These are phyloP conservation scores for Mycena pura DNA, from an alignment of 768 basidiomycete genomes.

Conservation along the genomic window DNA sequence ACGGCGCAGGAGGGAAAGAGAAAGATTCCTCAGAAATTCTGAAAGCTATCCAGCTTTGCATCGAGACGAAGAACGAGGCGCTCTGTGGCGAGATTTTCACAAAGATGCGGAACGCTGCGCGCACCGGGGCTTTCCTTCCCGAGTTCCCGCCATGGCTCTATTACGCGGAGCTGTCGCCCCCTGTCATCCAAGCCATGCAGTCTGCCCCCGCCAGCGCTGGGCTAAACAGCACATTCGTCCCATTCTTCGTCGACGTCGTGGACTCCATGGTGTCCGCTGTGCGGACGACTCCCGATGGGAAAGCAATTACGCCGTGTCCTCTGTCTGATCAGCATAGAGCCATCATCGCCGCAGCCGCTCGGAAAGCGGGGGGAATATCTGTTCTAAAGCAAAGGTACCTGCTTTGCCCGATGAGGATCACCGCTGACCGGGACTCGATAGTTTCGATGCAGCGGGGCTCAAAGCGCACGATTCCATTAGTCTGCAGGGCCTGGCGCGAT, in stretches of 20 bases:
- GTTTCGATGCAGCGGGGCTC: constrained; percentile 11
- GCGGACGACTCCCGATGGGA: neutral
- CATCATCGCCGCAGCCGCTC: constrained; percentile 2
- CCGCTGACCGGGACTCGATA: neutral
- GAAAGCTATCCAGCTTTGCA: constrained; percentile 20
- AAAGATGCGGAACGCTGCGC: constrained; percentile 16
- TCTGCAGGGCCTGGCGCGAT: neutral
- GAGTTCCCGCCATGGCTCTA: constrained; percentile 20
- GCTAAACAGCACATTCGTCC: neutral
- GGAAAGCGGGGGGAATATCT: constrained; percentile 8
- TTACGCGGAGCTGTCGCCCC: constrained; percentile 10
- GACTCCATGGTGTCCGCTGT: constrained; percentile 5
- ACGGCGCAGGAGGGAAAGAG: neutral
- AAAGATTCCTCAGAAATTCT: neutral
- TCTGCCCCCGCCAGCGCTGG: neutral
- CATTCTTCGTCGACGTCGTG: constrained; percentile 20
- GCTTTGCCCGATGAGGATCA: neutral
- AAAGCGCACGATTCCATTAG: constrained; percentile 8
- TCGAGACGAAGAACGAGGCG: constrained; percentile 1
- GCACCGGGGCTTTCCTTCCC: neutral
- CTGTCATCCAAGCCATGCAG: neutral
- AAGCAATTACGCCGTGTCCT: constrained; percentile 6
- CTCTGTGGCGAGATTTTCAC: constrained; percentile 8
- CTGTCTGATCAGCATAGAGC: neutral
- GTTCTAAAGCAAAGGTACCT: constrained; percentile 16